phyloP scores from a whole-genome alignment of 768 basidiomycete species.

The Holtermannia corniformis region DNA sequence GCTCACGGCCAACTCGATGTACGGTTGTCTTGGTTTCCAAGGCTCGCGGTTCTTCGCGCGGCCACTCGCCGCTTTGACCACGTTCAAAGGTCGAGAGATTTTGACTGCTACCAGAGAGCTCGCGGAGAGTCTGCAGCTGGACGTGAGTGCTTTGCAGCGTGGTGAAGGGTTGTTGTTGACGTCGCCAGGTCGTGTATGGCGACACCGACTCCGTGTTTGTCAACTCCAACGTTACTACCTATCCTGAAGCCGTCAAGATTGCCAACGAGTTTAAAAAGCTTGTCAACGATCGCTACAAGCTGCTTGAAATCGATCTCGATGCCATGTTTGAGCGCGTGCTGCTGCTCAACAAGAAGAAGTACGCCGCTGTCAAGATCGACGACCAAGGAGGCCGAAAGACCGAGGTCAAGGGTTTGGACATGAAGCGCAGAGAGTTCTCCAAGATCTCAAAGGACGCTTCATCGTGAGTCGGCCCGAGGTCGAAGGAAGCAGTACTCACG shows the following conservation, averaged over 20 bases:
- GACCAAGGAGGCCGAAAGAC: constrained; percentile 61
- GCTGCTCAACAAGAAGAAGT: constrained; percentile 97
- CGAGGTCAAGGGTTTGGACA: constrained; percentile 94
- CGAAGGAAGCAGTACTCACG: neutral
- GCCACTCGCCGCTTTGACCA: constrained; percentile 93
- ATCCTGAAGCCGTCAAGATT: constrained; percentile 80
- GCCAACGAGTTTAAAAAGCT: constrained; percentile 88
- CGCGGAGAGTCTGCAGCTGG: constrained; percentile 78
- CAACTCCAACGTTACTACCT: constrained; percentile 84
- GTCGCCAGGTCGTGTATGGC: constrained; percentile 82
- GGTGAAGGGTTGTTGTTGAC: neutral
- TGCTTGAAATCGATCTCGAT: constrained; percentile 95
- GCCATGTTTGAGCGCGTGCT: constrained; percentile 85
- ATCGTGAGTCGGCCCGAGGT: constrained; percentile 52
- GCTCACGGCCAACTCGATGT: constrained; percentile 99
- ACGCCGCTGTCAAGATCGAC: constrained; percentile 91
- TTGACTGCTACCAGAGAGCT: constrained; percentile 84
- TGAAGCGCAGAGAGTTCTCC: constrained; percentile 97
- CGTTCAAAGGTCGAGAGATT: constrained; percentile 95
- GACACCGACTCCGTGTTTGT: constrained; percentile 99
- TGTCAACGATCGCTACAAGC: constrained; percentile 88
- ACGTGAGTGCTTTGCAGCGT: constrained; percentile 51
- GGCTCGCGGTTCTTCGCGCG: constrained; percentile 93
- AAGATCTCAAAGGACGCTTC: constrained; percentile 84
- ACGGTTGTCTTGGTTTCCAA: constrained; percentile 96